Evolutionary conservation across 768 basidiomycete species (phyloP).

Genomic region (Boletus rubescentipes): DNA sequence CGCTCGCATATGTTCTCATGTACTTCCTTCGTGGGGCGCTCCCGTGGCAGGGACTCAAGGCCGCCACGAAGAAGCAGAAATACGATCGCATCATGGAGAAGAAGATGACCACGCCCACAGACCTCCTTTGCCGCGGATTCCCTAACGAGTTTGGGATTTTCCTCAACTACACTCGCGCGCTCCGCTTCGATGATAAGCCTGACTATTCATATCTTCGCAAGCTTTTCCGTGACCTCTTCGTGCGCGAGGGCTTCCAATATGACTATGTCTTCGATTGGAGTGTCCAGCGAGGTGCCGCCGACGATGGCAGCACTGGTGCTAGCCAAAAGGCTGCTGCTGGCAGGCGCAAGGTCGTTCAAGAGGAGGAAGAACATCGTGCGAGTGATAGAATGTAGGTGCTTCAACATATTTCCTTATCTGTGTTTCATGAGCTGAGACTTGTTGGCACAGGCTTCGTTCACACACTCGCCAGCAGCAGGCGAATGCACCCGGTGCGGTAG

Average conservation of each 20-base stretch:
- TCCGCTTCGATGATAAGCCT: conserved; percentile 99
- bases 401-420: conserved; percentile 14
- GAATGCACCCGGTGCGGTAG: conserved; percentile 48
- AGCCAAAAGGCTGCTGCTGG: conserved; percentile 63
- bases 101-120: conserved; percentile 99
- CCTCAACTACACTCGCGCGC: conserved; percentile 97
- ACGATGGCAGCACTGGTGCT: conserved; percentile 59
- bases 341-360: conserved; percentile 79
- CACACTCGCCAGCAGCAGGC: conserved; percentile 79
- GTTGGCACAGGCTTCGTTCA: conserved; percentile 68
- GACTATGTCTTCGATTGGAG: conserved; percentile 99
- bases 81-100: conserved; percentile 99
- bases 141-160: conserved; percentile 99
- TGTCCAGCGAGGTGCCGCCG: conserved; percentile 73
- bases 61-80: conserved; percentile 99
- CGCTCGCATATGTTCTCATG: conserved; percentile 98
- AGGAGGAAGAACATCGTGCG: conserved; percentile 79
- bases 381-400: conserved; percentile 78
- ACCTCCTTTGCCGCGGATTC: conserved; percentile 98
- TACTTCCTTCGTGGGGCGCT: conserved; percentile 99
- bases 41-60: conserved; percentile 99
- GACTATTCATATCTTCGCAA: conserved; percentile 99
- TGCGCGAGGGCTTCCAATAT: conserved; percentile 97
- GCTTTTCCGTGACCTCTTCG: conserved; percentile 97
- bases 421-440: conserved; percentile 16